Base-by-base conservation (phyloP, 805 yeast genomes). In the Yarrowia alimentaria region DNA sequence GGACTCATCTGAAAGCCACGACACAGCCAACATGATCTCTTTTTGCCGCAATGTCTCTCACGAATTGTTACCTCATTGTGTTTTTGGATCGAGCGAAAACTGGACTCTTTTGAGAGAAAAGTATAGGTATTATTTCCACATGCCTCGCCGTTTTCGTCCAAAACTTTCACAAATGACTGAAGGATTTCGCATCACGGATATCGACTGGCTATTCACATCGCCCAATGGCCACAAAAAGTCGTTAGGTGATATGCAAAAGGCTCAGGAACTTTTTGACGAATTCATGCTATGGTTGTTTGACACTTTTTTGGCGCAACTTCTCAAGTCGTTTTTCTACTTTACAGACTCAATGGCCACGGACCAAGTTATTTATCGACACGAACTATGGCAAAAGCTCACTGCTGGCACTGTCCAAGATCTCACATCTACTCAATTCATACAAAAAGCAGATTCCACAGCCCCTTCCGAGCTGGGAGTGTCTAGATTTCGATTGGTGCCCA, bases 401-500 rank as follows among this genome's bases (percentile, higher is more conserved):
- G 14, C 28, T 5, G n/a, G 6, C 2, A 12, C 30, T 0, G n/a
- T 22, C 4, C 3, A 12, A 8, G 29, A 24, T 6, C 29, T 43
- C 5, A 43, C 14, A 10, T 8, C 11, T 7, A 24, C 30, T 5
- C 28, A 43, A 13, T 31, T 22, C 10, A 20, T 29, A 6, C 6
- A n/a, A 8, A 29, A 2, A 21, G 10, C 10, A 1, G 17, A 10
- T 13, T 31, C 6, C 3, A 5, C 30, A 30, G n/a, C 30, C 6
- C 12, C 20, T 9, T 43, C 50, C 6, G 22, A 16, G 3, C 16
- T 43, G 5, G 50, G 50, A 3, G 20, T 43, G n/a, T 43, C 50
- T 6, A 31, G 30, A 18, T 43, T 43, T 30, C 20, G 50, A 30
- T 12, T 43, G 28, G 22, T 43, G 11, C 50, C 50, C 3, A 43